These are phyloP conservation scores for Tetrahymena elliotti DNA, from an alignment of 73 alveolate genomes.

Conservation along the genomic window DNA sequence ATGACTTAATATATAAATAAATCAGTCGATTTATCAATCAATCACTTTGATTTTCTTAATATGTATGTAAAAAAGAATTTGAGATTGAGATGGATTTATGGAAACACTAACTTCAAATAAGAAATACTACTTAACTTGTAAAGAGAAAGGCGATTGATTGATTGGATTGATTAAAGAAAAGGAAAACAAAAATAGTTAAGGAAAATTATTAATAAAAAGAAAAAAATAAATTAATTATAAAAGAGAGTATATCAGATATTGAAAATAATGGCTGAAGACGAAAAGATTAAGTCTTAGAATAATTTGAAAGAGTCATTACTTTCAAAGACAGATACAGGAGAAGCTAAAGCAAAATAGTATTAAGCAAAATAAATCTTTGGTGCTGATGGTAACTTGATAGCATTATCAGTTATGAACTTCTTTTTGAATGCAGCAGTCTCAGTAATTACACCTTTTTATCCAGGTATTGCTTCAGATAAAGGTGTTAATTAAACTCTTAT, in stretches of 20 bases:
- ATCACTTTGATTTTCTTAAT: background rate
- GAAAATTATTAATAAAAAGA: background rate
- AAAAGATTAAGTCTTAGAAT: background rate
- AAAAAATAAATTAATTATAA: background rate
- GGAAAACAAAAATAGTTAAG: background rate
- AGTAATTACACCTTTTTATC: slow-evolving; percentile 36
- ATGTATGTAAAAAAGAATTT: background rate
- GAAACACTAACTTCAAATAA: background rate
- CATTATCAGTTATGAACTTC: slow-evolving; percentile 4
- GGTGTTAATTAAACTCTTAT: slow-evolving; percentile 7
- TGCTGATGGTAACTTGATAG: background rate
- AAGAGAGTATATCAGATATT: background rate
- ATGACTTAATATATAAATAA: too few relatives aligned
- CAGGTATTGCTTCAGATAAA: slow-evolving; percentile 31
- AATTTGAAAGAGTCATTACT: background rate
- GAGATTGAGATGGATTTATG: background rate
- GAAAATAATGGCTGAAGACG: background rate
- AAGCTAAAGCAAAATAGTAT: background rate
- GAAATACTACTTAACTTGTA: background rate
- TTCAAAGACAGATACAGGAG: background rate
- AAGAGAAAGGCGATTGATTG: background rate
- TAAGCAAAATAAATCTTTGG: background rate
- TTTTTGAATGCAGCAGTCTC: slow-evolving; percentile 42
- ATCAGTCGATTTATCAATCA: too few relatives aligned
- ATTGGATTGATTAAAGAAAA: background rate